These are phyloP conservation scores for Neurospora sp. DNA, from an alignment of 495 filamentous ascomycete species.

Conservation along the genomic window DNA sequence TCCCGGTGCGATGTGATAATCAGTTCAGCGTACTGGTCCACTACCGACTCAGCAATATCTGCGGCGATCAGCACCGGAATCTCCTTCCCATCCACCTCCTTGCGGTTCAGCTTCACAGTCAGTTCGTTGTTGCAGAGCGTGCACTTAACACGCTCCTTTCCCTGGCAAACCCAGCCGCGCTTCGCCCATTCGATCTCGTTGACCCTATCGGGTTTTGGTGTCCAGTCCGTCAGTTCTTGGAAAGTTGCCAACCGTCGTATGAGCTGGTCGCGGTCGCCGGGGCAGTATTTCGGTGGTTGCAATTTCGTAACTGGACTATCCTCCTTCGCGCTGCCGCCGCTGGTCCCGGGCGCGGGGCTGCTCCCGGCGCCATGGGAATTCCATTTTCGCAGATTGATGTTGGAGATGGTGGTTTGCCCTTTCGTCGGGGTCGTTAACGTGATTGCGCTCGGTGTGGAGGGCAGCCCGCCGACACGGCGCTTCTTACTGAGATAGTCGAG, in stretches of 20 bases:
- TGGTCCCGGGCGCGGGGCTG: neutral
- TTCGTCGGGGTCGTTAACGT: conserved; percentile 12
- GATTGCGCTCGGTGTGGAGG: conserved; percentile 6
- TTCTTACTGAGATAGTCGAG: conserved; percentile 35
- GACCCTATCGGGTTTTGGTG: conserved; percentile 65
- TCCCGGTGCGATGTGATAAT: conserved; percentile 71
- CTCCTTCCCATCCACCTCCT: conserved; percentile 55
- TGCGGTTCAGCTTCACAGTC: conserved; percentile 66
- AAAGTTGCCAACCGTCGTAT: conserved; percentile 77
- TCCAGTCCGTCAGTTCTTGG: conserved; percentile 82
- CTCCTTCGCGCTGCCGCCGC: neutral
- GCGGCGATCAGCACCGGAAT: conserved; percentile 36
- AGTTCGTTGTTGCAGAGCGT: conserved; percentile 73
- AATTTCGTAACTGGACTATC: neutral
- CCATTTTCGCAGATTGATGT: conserved; percentile 35
- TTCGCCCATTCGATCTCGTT: conserved; percentile 95
- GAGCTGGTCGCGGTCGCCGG: conserved; percentile 75
- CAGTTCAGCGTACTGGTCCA: conserved; percentile 63
- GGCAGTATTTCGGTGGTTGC: conserved; percentile 47
- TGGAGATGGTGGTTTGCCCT: conserved; percentile 25
- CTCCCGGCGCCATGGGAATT: conserved; percentile 6
- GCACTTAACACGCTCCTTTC: conserved; percentile 73
- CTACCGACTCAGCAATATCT: conserved; percentile 55
- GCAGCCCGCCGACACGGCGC: conserved; percentile 30
- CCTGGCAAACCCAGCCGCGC: conserved; percentile 80